Evolutionary conservation across 345 rosid genomes (phyloP), one percentile per base, ranked within the genome.

Genomic region (Laguncularia racemosa): DNA sequence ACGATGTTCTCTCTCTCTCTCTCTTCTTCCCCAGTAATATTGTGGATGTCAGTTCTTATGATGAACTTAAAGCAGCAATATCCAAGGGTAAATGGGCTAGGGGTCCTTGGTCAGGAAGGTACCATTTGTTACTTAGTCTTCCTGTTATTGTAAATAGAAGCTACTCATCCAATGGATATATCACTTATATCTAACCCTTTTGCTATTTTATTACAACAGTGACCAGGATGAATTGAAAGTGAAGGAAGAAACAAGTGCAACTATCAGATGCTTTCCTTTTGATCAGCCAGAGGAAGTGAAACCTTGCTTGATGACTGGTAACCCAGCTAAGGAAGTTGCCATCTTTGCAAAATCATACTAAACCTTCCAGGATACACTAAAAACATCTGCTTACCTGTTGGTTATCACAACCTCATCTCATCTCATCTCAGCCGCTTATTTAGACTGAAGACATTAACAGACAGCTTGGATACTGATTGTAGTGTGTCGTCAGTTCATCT

Each of bases 241-340:
- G 20, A 89, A 89, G 71, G 99, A 93, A 73, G 99, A 93, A 79
- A 89, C 97, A 1, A 91, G 97, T 19, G 99, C 96, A 60, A 89
- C 97, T 18, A 84, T 89, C 58, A 61, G 97, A 18, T 89, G 97
- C 78, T 93, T 77, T 67, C 97, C 99, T 15, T 93, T 93, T 20
- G 78, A 87, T 51, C 99, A 93, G 76, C 76, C 84, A 4, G 63
- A 49, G 51, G 91, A 79, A 53, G 67, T 54, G 48, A 89, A 85
- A 71, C 72, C 76, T 52, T 93, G 97, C 73, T 69, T 93, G 68
- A 84, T 89, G 97, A 89, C 96, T 0, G 88, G 96, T 61, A 78
- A 77, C 46, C 72, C 84, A 44, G 93, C 93, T 0, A 75, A 80
- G 17, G 93, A 89, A 81, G 93, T 89, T 62, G 89, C 91, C 44